phyloP scores from a whole-genome alignment of 2,329 filamentous ascomycete genomes.

The Cordyceps farinosa region DNA sequence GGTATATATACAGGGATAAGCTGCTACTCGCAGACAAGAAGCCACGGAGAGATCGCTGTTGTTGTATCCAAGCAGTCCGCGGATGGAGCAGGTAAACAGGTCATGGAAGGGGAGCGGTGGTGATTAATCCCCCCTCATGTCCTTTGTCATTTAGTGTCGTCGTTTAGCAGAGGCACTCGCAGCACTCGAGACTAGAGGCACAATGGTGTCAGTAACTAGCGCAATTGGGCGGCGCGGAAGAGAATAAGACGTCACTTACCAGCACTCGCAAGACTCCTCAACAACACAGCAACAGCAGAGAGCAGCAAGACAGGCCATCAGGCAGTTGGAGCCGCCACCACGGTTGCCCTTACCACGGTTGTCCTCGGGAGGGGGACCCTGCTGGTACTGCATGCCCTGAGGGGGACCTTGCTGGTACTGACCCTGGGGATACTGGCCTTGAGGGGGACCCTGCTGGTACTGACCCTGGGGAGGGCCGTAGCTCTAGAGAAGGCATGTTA shows the following conservation, averaged over 20 bases:
- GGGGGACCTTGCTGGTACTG: constrained; percentile 39
- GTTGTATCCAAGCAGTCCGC: constrained; percentile 2
- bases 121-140: neutral
- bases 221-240: neutral
- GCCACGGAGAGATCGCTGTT: neutral
- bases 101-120: neutral
- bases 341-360: constrained; percentile 28
- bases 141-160: neutral
- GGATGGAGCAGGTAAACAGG: neutral
- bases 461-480: constrained; percentile 30
- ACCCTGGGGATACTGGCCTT: constrained; percentile 41
- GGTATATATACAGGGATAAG: neutral
- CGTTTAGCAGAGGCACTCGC: constrained; percentile 38
- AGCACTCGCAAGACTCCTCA: constrained; percentile 50
- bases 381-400: constrained; percentile 44
- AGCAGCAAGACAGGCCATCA: constrained; percentile 45
- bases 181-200: constrained; percentile 36
- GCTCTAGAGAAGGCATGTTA: constrained; percentile 20
- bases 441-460: constrained; percentile 25
- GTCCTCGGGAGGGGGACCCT: constrained; percentile 32
- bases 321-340: constrained; percentile 40
- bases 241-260: constrained; percentile 32
- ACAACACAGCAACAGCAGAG: constrained; percentile 50
- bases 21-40: neutral
- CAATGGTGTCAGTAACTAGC: constrained; percentile 18